Evolutionary conservation across 2,329 filamentous ascomycete genomes (phyloP), one percentile per base, ranked within the genome.

Genomic region (Cercospora sp.): DNA sequence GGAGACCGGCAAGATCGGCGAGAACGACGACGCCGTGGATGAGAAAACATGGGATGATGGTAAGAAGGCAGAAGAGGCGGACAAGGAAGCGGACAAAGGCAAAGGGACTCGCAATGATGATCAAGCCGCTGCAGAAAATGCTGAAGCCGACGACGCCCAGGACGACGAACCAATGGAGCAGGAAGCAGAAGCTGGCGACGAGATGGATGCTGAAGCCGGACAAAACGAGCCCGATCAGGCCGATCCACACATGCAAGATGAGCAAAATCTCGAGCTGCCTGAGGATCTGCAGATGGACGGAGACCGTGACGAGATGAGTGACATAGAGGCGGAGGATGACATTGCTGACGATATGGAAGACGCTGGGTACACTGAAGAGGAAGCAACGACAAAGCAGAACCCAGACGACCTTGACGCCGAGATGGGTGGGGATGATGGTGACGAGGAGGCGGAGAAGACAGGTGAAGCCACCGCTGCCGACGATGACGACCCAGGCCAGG

Each of bases 41-140:
- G 96, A 99, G 82, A 99, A 98, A 84, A 93, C 98, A 87, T 99
- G 95, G 95, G 94, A 99, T 79, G 94, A 93, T 45, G 89, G 82
- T 42, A 90, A 92, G 53, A 85, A 90, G 59, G 86, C 94, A 55
- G 89, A 94, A 59, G 89, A 94, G 59, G 95, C 95, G 73, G 91
- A 97, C 55, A 91, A 92, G 75, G 84, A 92, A 75, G 90, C 88
- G 5, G 89, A 93, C 64, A 86, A 82, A 10, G 79, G 78, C 51
- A 76, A 82, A 53, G 82, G 80, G 73, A 87, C 81, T 72, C 84
- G 73, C 80, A 85, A 80, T 26, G 76, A 83, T 31, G 79, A 84
- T 26, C 81, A 82, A 64, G 78, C 79, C 53, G 66, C 68, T 33
- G 75, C 82, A 45, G 79, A 84, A 12, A 81, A 81, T 62, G 79